Conservation (phyloP, 305 asterid species). For the Fraxinus greggii region DNA sequence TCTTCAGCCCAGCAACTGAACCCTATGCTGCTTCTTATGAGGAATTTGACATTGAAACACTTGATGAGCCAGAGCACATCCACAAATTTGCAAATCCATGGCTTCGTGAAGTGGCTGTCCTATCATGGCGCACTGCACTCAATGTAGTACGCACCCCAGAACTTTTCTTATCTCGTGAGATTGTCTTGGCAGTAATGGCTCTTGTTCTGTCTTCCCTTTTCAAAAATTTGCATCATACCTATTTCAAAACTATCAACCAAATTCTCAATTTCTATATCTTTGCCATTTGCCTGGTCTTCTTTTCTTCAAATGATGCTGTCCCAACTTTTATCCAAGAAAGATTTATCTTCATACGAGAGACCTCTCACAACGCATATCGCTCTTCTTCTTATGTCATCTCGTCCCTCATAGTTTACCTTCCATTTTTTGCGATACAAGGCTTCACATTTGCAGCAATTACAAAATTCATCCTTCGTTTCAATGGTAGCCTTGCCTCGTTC, state of each 20-base stretch:
- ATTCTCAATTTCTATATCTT: conserved; percentile 81
- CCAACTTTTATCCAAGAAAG: conserved; percentile 87
- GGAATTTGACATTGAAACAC: conserved; percentile 51
- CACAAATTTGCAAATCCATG: conserved; percentile 77
- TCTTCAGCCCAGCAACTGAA: conserved; percentile 40
- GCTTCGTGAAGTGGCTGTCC: conserved; percentile 71
- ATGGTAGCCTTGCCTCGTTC: conserved; percentile 44
- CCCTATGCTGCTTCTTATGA: conserved; percentile 42
- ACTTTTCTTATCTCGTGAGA: conserved; percentile 72
- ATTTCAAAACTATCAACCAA: conserved; percentile 56
- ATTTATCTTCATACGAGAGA: conserved; percentile 84
- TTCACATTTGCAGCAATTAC: conserved; percentile 74
- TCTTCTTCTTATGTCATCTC: conserved; percentile 78
- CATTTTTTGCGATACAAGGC: conserved; percentile 73
- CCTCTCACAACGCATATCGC: conserved; percentile 80
- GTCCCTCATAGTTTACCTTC: conserved; percentile 80
- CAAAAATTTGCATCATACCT: conserved; percentile 34
- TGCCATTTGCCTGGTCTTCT: conserved; percentile 68
- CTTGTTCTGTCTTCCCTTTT: conserved; percentile 70
- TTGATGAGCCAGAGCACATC: conserved; percentile 65
- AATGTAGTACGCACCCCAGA: conserved; percentile 82
- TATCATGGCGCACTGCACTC: conserved; percentile 69
- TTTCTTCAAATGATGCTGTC: conserved; percentile 82
- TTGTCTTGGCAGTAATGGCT: conserved; percentile 71
- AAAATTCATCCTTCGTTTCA: conserved; percentile 47